These are phyloP conservation scores for Neurospora tetraspora DNA, from an alignment of 495 filamentous ascomycete species.

Conservation along the genomic window DNA sequence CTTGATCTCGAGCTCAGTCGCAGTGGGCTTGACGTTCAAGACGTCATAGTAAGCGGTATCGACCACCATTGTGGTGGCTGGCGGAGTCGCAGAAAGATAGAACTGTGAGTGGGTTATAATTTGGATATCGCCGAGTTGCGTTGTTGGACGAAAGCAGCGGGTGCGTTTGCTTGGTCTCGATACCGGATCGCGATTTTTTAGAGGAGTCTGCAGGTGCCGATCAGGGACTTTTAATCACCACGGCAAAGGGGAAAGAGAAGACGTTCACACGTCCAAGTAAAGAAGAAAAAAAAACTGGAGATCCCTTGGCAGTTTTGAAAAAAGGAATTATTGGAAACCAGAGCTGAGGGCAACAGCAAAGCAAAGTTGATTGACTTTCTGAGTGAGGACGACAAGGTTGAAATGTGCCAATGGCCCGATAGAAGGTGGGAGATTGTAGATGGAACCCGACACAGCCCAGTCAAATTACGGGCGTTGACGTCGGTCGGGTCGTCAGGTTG, in stretches of 20 bases:
- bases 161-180: not conserved
- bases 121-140: not conserved
- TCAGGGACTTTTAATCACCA: not conserved
- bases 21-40: slow-evolving; percentile 77
- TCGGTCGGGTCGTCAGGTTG: not conserved
- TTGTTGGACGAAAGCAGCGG: not conserved
- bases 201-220: not conserved
- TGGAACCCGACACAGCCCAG: slow-evolving; percentile 3
- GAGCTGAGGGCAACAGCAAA: not conserved
- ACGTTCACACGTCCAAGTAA: not conserved
- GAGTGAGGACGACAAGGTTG: not conserved
- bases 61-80: slow-evolving; percentile 54
- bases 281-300: not conserved
- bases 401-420: not conserved
- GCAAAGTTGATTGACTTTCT: not conserved
- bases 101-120: not conserved
- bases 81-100: not conserved
- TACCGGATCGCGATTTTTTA: not conserved
- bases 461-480: slow-evolving; percentile 10
- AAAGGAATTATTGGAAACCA: not conserved
- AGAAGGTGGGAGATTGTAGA: not conserved
- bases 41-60: slow-evolving; percentile 86
- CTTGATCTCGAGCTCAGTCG: slow-evolving; percentile 95
- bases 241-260: not conserved
- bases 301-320: not conserved